Evolutionary conservation across 495 filamentous ascomycete genomes (phyloP), one percentile per base, ranked within the genome.

Genomic region (Tuber calosporum): DNA sequence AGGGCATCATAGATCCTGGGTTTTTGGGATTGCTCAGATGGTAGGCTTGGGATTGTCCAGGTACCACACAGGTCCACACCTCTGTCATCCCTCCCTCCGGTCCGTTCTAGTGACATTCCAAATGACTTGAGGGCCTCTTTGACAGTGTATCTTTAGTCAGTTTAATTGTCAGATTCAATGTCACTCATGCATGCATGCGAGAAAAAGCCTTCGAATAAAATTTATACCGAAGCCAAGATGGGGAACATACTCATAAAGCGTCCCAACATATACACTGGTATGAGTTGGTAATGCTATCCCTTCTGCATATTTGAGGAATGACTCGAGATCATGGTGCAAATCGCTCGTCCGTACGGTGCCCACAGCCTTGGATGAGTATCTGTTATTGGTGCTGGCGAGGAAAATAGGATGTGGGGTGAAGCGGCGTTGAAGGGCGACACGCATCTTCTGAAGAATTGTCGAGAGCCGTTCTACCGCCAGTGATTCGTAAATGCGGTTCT

Each of bases 31-130:
- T 69, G 39, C 30, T 79, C 72, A 19, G 69, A 82, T 69, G 80
- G 77, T 66, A 74, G 80, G 48, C 6, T 84, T 83, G 15, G 89
- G 89, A 9, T 93, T 82, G 85, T 82, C 94, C 94, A 98, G 26
- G 88, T 88, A 36, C 93, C 94, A 3, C 93, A 83, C 0, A 97
- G 87, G 82, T 98, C 94, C 80, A 96, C 91, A 42, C 94, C 94
- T 69, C 83, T 84, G 83, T 98, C 94, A 22, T 87, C 87, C 39
- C 84, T 84, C 48, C 91, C 90, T 76, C 95, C 95, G 22, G 90
- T 87, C 66, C 92, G 90, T 67, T 85, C 84, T 6, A 97, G 87
- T 40, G 80, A 79, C 84, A 98, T 91, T 53, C 87, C 88, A 58
- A 89, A 86, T 9, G 81, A 82, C 13, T 85, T 80, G 0, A 97